Conservation (phyloP, 2,329 filamentous ascomycete species). For the Scedosporium apiospermum region DNA sequence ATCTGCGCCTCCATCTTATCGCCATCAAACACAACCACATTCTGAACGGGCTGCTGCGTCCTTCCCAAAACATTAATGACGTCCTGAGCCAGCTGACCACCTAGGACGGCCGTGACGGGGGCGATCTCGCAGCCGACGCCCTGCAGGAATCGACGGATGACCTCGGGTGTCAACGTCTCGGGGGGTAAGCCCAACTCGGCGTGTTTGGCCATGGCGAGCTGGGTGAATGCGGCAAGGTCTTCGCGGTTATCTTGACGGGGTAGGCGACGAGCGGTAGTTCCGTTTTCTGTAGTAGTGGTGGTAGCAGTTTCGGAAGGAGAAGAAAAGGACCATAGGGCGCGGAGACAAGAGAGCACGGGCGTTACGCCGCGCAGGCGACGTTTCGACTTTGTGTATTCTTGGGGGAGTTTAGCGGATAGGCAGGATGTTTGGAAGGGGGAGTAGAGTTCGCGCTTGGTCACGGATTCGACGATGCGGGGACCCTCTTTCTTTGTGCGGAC, state of each 20-base stretch:
- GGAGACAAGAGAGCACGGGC: conserved; percentile 73
- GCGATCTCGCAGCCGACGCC: conserved; percentile 78
- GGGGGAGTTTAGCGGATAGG: conserved; percentile 61
- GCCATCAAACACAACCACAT: conserved; percentile 86
- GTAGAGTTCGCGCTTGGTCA: conserved; percentile 87
- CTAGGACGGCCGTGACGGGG: conserved; percentile 80
- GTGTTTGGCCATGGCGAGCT: conserved; percentile 68
- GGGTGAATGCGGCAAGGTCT: conserved; percentile 69
- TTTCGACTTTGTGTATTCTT: conserved; percentile 57
- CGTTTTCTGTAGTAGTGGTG: conserved; percentile 23
- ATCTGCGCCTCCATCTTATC: conserved; percentile 68
- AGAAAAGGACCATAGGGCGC: conserved; percentile 79
- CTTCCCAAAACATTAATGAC: conserved; percentile 92
- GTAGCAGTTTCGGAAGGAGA: conserved; percentile 29
- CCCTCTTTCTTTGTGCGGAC: conserved; percentile 63
- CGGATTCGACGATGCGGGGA: conserved; percentile 64
- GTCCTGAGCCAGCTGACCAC: conserved; percentile 86
- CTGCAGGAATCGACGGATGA: conserved; percentile 76
- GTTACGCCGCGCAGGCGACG: conserved; percentile 69
- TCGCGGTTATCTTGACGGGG: conserved; percentile 45
- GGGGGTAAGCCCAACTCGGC: conserved; percentile 60
- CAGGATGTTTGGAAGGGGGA: conserved; percentile 79
- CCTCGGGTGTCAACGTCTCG: conserved; percentile 58
- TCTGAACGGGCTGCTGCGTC: conserved; percentile 91
- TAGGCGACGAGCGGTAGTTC: not conserved